Evolutionary conservation across 331 rosid species (phyloP), one percentile per base, ranked within the genome.

Genomic region (Pyracantha coccinea): DNA sequence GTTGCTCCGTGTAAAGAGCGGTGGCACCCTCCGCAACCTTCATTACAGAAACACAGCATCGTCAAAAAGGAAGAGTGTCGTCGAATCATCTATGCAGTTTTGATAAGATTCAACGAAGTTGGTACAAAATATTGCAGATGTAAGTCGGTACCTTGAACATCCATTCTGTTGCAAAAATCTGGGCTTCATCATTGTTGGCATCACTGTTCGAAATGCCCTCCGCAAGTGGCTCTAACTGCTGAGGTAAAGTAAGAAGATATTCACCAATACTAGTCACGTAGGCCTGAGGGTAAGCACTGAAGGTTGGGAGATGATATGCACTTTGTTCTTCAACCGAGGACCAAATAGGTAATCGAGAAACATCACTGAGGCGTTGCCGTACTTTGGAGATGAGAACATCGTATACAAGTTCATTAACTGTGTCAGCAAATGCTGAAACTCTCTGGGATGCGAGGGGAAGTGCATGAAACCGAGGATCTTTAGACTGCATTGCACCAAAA

Each of bases 151-250:
- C 99, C 99, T 95, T 95, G 87, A 91, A 92, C 99, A 95, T 95
- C 99, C 99, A 95, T 92, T 95, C 99, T 63, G 99, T 89, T 44
- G 99, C 99, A 63, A 95, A 95, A 85, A 95, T 90, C 87, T 92
- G 99, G 9, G 97, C 97, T 77, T 95, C 97, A 31, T 95, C 99
- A 61, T 82, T 95, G 84, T 72, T 82, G 80, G 82, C 76, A 54
- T 94, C 96, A 32, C 82, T 86, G 82, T 72, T 87, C 20, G 97
- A 90, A 77, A 95, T 88, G 72, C 97, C 99, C 84, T 95, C 99
- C 24, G 96, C 96, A 73, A 95, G 99, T 11, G 99, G 99, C 84
- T 95, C 99, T 88, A 95, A 77, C 79, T 95, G 99, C 75, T 95
- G 99, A 62, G 99, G 99, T 83, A 95, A 61, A 31, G 99, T 92